Evolutionary conservation across 2,329 filamentous ascomycete genomes (phyloP).

Genomic region (Trichophyton equinum): DNA sequence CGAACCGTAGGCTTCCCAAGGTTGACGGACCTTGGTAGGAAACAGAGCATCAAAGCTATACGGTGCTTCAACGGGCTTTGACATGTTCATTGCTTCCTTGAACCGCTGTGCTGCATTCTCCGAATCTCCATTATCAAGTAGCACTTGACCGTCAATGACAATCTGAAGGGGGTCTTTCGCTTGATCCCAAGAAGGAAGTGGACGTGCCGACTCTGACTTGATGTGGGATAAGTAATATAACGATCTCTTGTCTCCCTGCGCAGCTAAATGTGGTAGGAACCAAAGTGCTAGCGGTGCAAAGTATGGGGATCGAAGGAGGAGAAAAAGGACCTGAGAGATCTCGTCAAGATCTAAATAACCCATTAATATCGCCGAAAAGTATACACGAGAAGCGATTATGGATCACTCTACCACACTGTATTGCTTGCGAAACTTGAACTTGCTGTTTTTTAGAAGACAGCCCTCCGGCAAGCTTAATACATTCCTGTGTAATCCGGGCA

Average conservation of each 20-base stretch:
- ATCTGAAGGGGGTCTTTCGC: neutral
- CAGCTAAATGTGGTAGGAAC: neutral
- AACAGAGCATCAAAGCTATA: slow-evolving; percentile 4
- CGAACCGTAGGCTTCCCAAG: slow-evolving; percentile 21
- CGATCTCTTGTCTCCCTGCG: neutral
- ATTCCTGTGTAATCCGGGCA: neutral
- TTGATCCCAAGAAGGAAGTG: neutral
- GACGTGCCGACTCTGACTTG: neutral
- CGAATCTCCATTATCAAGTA: slow-evolving; percentile 7
- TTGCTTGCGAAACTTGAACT: neutral
- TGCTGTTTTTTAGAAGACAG: neutral
- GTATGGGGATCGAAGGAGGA: neutral
- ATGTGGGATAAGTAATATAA: neutral
- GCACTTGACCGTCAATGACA: neutral
- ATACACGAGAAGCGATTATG: neutral
- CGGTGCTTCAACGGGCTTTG: neutral
- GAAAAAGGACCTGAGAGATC: neutral
- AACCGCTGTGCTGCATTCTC: slow-evolving; percentile 8
- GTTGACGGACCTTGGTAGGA: slow-evolving; percentile 11
- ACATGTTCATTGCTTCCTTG: slow-evolving; percentile 9
- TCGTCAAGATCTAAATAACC: neutral
- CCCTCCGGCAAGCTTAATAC: neutral
- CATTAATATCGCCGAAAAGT: neutral
- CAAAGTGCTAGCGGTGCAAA: neutral
- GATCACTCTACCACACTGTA: neutral